These are phyloP conservation scores for Hymenoscyphus occultus DNA, from an alignment of 2,329 filamentous ascomycete genomes.

Conservation along the genomic window DNA sequence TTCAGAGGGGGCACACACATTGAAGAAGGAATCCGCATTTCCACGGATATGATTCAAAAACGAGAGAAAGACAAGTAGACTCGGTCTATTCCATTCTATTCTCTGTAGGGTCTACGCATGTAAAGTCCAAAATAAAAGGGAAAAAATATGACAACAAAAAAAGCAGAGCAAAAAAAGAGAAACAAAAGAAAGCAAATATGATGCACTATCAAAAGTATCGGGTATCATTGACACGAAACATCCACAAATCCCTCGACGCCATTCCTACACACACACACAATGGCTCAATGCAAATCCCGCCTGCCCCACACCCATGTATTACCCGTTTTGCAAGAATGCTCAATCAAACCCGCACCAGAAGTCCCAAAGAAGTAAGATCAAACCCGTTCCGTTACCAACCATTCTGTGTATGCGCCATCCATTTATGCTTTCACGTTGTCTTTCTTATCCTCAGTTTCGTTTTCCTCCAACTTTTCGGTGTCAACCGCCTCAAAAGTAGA, in stretches of 20 bases:
- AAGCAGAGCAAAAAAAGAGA: background rate
- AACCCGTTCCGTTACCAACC: slow-evolving; percentile 5
- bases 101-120: too few species aligned
- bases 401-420: slow-evolving; percentile 1
- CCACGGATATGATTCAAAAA: too few species aligned
- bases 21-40: too few species aligned
- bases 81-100: too few species aligned
- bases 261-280: background rate
- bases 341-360: background rate
- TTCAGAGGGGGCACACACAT: too few species aligned
- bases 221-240: slow-evolving; percentile 28
- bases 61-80: too few species aligned
- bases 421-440: slow-evolving; percentile 18
- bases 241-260: slow-evolving; percentile 18
- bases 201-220: slow-evolving; percentile 15
- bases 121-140: background rate
- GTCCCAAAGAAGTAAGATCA: background rate
- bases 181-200: background rate
- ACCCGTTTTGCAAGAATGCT: background rate
- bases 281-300: slow-evolving; percentile 1
- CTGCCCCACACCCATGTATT: background rate
- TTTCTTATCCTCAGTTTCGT: slow-evolving; percentile 13
- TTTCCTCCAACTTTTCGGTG: slow-evolving; percentile 24
- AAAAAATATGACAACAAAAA: background rate
- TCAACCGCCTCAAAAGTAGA: slow-evolving; percentile 31